These are phyloP conservation scores for Elsinoe necatrix DNA, from an alignment of 2,329 filamentous ascomycete genomes.

Conservation along the genomic window DNA sequence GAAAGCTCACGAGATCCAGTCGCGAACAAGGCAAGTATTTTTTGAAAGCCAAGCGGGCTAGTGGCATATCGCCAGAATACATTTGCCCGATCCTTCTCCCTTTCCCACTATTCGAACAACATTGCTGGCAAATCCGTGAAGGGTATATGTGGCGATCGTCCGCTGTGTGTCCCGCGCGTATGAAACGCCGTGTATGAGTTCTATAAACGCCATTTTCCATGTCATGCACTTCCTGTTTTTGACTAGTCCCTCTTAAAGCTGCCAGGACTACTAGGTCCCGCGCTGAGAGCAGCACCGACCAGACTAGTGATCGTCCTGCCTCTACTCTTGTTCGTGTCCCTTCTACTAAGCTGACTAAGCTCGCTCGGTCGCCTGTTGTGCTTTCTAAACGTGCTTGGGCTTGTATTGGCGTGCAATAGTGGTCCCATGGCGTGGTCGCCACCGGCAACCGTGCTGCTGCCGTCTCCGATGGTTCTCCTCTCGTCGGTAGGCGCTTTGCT, in stretches of 20 bases:
- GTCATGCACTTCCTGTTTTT: not conserved
- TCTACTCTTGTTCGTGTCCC: not conserved
- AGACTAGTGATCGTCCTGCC: constrained; percentile 1
- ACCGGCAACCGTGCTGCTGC: constrained; percentile 9
- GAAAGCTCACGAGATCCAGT: not conserved
- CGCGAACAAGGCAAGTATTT: not conserved
- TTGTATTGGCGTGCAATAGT: not conserved
- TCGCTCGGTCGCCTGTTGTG: constrained; percentile 10
- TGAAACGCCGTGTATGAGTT: constrained; percentile 1
- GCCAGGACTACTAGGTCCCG: constrained; percentile 2
- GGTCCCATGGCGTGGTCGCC: not conserved
- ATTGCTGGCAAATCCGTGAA: not conserved
- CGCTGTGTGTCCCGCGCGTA: not conserved
- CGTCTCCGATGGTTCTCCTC: not conserved
- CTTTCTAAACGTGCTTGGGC: not conserved
- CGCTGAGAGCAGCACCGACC: not conserved
- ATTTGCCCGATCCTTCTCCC: not conserved
- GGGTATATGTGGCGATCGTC: constrained; percentile 10
- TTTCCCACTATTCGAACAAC: not conserved
- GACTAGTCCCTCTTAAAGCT: constrained; percentile 4
- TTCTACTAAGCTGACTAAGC: constrained; percentile 10
- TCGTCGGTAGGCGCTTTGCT: constrained; percentile 12
- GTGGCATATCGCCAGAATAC: not conserved
- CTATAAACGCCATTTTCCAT: not conserved
- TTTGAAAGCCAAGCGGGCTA: not conserved